Evolutionary conservation across 2,329 filamentous ascomycete genomes (phyloP).

Genomic region (Aspergillus brasiliensis): DNA sequence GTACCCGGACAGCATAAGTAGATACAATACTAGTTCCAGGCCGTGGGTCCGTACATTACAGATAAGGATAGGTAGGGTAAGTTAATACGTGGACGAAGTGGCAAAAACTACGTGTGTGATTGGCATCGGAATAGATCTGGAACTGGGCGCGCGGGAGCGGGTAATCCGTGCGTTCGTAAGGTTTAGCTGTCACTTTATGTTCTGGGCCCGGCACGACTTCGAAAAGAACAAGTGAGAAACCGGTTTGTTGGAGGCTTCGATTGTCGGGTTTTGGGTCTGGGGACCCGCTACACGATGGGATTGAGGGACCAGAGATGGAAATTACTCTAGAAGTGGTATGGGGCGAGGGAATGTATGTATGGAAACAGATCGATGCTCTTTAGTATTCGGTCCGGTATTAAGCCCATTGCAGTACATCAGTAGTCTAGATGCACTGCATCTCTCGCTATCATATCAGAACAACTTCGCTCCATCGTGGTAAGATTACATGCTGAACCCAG

Average conservation of each 20-base stretch:
- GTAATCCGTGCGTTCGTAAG: neutral
- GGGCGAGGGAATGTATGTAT: neutral
- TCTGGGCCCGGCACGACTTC: neutral
- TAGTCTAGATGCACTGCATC: neutral
- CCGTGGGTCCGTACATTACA: neutral
- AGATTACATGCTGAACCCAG: constrained; percentile 10
- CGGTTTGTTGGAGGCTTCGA: too few species aligned
- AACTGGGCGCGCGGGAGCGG: neutral
- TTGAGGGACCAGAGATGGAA: too few species aligned
- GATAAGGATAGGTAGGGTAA: neutral
- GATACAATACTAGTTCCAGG: neutral
- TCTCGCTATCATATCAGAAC: constrained; percentile 6
- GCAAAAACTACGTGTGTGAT: neutral
- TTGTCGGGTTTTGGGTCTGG: too few species aligned
- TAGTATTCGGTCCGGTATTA: neutral
- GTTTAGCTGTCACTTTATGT: neutral
- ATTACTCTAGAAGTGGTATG: too few species aligned
- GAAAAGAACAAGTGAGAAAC: neutral
- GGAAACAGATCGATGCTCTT: neutral
- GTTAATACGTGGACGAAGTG: neutral
- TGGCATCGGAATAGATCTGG: neutral
- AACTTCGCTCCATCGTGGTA: constrained; percentile 6
- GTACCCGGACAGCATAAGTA: neutral
- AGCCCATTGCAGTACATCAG: neutral
- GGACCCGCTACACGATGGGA: too few species aligned